Percentiles rank a stretch among this genome's conserved stretches.
Evolutionary conservation across 2,329 filamentous ascomycete species (phyloP).

Genomic region (Sclerotinia glacialis): DNA sequence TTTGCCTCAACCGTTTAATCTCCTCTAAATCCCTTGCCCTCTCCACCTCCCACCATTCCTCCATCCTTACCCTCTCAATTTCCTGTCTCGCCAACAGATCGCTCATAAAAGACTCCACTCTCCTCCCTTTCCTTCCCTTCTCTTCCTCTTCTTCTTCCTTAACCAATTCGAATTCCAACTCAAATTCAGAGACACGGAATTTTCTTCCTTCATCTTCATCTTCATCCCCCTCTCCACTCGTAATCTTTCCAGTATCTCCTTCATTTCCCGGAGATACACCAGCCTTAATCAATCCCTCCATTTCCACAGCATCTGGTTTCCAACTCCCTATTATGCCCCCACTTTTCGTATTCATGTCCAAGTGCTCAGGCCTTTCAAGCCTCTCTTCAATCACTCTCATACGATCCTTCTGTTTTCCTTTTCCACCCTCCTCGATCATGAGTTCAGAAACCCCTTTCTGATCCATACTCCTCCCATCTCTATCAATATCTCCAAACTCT

Average conservation of each 20-base stretch:
- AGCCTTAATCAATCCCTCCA: neutral
- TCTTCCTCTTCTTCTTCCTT: neutral
- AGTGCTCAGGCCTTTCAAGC: neutral
- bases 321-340: neutral
- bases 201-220: neutral
- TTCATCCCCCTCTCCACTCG: neutral
- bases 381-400: neutral
- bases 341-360: no score
- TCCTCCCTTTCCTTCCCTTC: neutral
- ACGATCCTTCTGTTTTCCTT: neutral
- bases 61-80: neutral
- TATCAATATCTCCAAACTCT: neutral
- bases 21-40: neutral
- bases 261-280: neutral
- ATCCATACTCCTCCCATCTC: neutral
- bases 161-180: no score
- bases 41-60: constrained; percentile 3
- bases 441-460: neutral
- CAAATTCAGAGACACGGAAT: neutral
- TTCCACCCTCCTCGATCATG: neutral
- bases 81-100: neutral
- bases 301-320: neutral
- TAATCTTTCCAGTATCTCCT: neutral
- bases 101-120: neutral
- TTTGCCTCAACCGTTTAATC: neutral